Base-by-base conservation (phyloP, 768 basidiomycete species). In the Cystobasidium ongulense region DNA sequence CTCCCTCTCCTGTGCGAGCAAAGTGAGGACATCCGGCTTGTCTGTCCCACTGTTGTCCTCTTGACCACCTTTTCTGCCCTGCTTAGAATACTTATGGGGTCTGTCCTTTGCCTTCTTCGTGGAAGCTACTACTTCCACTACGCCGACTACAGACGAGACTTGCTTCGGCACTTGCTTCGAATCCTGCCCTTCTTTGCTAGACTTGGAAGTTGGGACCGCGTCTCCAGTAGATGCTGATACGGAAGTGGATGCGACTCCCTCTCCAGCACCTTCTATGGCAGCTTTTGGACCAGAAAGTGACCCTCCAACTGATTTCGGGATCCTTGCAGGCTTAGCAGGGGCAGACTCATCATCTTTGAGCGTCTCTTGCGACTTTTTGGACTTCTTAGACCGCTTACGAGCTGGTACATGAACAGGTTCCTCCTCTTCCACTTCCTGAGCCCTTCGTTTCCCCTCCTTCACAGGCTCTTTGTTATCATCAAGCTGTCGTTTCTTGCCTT, bases 401-500 rank as follows among this genome's bases (percentile, higher is more conserved):
- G 25, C 33, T 27, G 57, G 57, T 8, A 29, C 57, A 59, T 59
- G 57, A 7, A 13, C 57, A 7, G 31, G 8, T 36, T 10, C 31
- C 63, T 59, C 57, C 18, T 64, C 15, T 64, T 41, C 25, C 5
- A 25, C 33, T 39, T 64, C 38, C 33, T 3, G 31, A 38, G 46
- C 46, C 15, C n/a, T 38, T 8, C 36, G 25, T 35, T 46, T 39
- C n/a, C 63, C 61, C 31, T 63, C n/a, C n/a, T n/a, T n/a, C n/a
- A n/a, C n/a, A n/a, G n/a, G n/a, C 13, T n/a, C 25, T 4, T 64
- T 15, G 7, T 46, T 25, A 13, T 13, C 25, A 23, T 64, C 33
- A 35, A 25, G 63, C 23, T 52, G 3, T 67, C 68, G 68, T 33
- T 61, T 71, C 25, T 54, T 54, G 54, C 52, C 50, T 36, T 71